A percentile compares a stretch with the other conserved stretches of the same genome.
Conservation (phyloP, 768 basidiomycete species). For the Lentinula edodes region DNA sequence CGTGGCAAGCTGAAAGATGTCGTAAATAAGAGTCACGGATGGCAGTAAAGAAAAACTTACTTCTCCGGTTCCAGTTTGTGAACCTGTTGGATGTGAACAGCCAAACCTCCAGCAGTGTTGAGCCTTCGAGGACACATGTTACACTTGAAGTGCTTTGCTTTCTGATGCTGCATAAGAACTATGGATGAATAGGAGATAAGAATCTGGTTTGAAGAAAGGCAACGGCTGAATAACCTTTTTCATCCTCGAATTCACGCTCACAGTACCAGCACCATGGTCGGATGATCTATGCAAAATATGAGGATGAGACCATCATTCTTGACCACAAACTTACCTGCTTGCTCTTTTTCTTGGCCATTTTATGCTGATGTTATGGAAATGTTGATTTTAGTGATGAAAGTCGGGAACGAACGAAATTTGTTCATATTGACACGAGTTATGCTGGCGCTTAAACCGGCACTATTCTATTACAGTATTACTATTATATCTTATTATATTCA, state of each 20-base stretch:
- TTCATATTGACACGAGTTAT: neutral
- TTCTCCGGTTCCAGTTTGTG: conserved; percentile 98
- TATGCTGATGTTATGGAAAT: conserved; percentile 14
- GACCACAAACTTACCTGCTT: conserved; percentile 37
- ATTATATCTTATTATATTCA: neutral
- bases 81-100: conserved; percentile 97
- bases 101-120: conserved; percentile 96
- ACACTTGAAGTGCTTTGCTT: conserved; percentile 99
- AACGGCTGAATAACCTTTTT: conserved; percentile 66
- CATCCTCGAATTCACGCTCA: conserved; percentile 98
- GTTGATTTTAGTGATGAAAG: neutral
- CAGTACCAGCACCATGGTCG: conserved; percentile 99
- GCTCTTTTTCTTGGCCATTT: conserved; percentile 54
- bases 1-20: conserved; percentile 56
- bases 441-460: neutral
- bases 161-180: conserved; percentile 99
- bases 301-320: neutral
- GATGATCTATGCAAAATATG: conserved; percentile 47
- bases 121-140: conserved; percentile 91
- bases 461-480: too few relatives aligned
- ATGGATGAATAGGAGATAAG: conserved; percentile 3
- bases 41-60: conserved; percentile 31
- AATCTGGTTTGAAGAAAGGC: neutral
- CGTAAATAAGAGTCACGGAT: neutral
- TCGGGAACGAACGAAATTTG: neutral